phyloP scores from a whole-genome alignment of 1,139 yeast genomes.

The Sugiyamaella grinbergsii region DNA sequence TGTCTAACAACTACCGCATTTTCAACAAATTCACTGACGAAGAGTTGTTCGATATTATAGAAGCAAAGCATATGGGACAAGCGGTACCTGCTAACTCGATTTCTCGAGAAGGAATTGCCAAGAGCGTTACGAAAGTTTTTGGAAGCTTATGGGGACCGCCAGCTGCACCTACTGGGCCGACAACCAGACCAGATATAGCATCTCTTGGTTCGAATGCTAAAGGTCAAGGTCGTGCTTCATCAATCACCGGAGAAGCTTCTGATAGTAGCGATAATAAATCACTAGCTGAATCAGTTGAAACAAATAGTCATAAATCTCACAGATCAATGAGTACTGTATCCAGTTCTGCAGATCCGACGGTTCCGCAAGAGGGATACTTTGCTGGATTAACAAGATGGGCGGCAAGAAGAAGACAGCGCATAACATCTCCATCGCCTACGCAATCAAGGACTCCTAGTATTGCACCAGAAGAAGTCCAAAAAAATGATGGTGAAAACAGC shows the following conservation, averaged over 20 bases:
- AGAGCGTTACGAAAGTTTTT: conserved; percentile 36
- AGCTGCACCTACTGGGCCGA: not conserved
- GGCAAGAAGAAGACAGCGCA: conserved; percentile 20
- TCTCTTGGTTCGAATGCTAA: conserved; percentile 5
- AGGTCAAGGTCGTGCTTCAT: not conserved
- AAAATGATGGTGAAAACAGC: not conserved
- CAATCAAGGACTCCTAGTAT: conserved; percentile 13
- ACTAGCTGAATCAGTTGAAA: conserved; percentile 17
- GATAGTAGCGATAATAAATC: conserved; percentile 14
- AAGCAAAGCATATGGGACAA: conserved; percentile 65
- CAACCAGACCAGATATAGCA: not conserved
- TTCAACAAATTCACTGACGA: conserved; percentile 81
- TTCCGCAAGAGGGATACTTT: conserved; percentile 28
- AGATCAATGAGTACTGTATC: conserved; percentile 18
- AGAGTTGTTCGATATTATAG: conserved; percentile 82
- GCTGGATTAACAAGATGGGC: conserved; percentile 39
- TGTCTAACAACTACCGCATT: conserved; percentile 65
- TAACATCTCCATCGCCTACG: conserved; percentile 14
- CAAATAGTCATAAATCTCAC: conserved; percentile 18
- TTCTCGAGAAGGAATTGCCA: conserved; percentile 34
- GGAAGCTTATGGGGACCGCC: conserved; percentile 37
- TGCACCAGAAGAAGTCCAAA: conserved; percentile 1
- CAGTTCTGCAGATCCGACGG: conserved; percentile 21
- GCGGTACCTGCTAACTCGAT: not conserved
- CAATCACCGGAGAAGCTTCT: conserved; percentile 3